phyloP scores from a whole-genome alignment of 2,329 filamentous ascomycete genomes.

The Neofusicoccum sp. region DNA sequence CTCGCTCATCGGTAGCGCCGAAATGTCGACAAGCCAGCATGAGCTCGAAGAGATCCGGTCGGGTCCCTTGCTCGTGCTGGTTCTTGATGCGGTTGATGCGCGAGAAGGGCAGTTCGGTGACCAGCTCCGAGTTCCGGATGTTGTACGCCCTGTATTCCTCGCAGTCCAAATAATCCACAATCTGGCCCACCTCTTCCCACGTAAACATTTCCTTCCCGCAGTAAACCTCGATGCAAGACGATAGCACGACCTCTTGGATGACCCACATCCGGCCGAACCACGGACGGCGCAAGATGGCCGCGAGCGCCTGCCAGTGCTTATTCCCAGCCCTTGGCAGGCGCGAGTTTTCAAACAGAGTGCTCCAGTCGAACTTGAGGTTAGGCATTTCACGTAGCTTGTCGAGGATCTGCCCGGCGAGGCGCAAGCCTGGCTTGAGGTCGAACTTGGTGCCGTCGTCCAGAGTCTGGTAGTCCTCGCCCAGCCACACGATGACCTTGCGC shows the following conservation, averaged over 20 bases:
- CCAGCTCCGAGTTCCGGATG: constrained; percentile 1
- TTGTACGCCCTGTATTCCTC: constrained; percentile 8
- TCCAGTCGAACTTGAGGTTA: constrained; percentile 14
- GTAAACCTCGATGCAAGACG: constrained; percentile 16
- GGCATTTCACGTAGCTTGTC: background rate
- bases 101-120: constrained; percentile 16
- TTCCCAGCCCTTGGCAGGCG: constrained; percentile 10
- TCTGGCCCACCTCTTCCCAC: constrained; percentile 18
- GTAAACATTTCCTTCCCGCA: constrained; percentile 13
- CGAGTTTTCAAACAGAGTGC: background rate
- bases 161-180: constrained; percentile 16
- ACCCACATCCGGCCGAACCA: constrained; percentile 36
- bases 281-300: constrained; percentile 19
- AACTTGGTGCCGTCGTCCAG: constrained; percentile 25
- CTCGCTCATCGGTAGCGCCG: constrained; percentile 30
- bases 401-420: constrained; percentile 9
- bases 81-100: constrained; percentile 21
- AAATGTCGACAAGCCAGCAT: constrained; percentile 17
- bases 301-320: constrained; percentile 15
- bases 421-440: constrained; percentile 8
- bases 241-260: constrained; percentile 34
- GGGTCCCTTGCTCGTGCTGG: background rate
- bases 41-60: constrained; percentile 17
- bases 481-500: constrained; percentile 32
- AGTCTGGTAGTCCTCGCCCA: constrained; percentile 34